Evolutionary conservation across 2,329 filamentous ascomycete species (phyloP).

Genomic region (Fusarium chlamydosporum): DNA sequence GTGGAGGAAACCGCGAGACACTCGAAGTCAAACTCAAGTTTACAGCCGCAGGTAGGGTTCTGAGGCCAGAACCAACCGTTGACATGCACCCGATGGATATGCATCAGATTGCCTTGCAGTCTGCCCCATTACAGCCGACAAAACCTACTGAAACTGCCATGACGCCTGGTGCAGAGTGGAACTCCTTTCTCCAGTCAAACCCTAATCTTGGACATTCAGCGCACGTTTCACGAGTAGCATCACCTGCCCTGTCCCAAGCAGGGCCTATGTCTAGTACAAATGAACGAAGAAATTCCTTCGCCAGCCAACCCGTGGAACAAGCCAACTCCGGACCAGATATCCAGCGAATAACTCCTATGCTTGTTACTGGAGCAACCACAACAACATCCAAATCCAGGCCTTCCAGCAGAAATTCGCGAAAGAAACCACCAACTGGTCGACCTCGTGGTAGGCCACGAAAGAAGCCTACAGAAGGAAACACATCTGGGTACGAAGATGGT

Average conservation of each 20-base stretch:
- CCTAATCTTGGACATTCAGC: conserved; percentile 63
- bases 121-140: conserved; percentile 10
- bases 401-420: conserved; percentile 69
- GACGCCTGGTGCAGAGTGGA: conserved; percentile 81
- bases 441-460: conserved; percentile 71
- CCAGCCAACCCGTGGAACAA: conserved; percentile 39
- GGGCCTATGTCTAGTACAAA: conserved; percentile 41
- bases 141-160: conserved; percentile 56
- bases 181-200: conserved; percentile 80
- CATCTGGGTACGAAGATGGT: conserved; percentile 79
- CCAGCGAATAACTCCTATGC: conserved; percentile 56
- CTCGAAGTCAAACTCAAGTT: conserved; percentile 93
- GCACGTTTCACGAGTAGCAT: conserved; percentile 55
- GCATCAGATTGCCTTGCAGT: conserved; percentile 7
- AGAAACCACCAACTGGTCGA: conserved; percentile 65
- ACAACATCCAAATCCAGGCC: conserved; percentile 63
- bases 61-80: conserved; percentile 50
- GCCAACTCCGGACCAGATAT: conserved; percentile 50
- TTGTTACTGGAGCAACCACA: conserved; percentile 48
- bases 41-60: conserved; percentile 77
- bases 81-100: conserved; percentile 43
- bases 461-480: conserved; percentile 72
- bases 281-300: conserved; percentile 50
- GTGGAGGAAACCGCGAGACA: conserved; percentile 85
- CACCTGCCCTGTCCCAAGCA: conserved; percentile 57